Evolutionary conservation across 2,329 filamentous ascomycete genomes (phyloP).

Genomic region (Xylaria multiplex): DNA sequence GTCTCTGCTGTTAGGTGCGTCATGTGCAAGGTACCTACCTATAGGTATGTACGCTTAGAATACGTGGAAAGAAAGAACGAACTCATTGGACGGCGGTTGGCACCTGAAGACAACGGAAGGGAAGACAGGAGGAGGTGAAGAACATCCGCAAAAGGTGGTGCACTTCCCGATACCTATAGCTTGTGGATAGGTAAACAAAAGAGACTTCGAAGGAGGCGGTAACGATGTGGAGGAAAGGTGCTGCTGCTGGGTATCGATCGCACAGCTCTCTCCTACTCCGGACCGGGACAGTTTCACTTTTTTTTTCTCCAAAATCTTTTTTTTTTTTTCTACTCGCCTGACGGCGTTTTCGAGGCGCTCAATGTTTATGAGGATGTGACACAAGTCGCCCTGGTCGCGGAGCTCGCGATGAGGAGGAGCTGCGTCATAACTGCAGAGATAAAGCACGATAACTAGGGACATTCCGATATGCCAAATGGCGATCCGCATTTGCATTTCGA

Average conservation of each 20-base stretch:
- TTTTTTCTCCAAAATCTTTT: constrained; percentile 10
- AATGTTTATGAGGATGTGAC: constrained; percentile 43
- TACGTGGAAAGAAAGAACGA: constrained; percentile 29
- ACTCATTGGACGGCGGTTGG: constrained; percentile 19
- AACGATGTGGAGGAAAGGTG: constrained; percentile 23
- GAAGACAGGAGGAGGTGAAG: constrained; percentile 18
- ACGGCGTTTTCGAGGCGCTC: constrained; percentile 30
- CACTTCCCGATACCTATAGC: constrained; percentile 18
- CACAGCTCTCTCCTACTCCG: constrained; percentile 21
- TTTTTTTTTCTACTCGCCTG: constrained; percentile 10
- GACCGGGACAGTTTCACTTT: constrained; percentile 17
- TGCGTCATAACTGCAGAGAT: constrained; percentile 45
- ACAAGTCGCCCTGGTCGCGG: constrained; percentile 37
- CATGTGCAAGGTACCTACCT: constrained; percentile 26
- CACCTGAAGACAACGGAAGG: constrained; percentile 11
- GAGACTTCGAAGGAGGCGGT: constrained; percentile 6
- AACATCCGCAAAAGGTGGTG: constrained; percentile 18
- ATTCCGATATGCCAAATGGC: constrained; percentile 47
- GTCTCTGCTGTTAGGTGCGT: constrained; percentile 25
- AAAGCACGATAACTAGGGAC: constrained; percentile 43
- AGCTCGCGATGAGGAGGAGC: constrained; percentile 31
- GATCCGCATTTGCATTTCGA: constrained; percentile 47
- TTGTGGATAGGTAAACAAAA: constrained; percentile 17
- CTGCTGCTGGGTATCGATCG: constrained; percentile 10
- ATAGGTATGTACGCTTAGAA: constrained; percentile 24